Evolutionary conservation across 1,284 basidiomycete genomes (phyloP).

Genomic region (Ceratobasidium sp.): DNA sequence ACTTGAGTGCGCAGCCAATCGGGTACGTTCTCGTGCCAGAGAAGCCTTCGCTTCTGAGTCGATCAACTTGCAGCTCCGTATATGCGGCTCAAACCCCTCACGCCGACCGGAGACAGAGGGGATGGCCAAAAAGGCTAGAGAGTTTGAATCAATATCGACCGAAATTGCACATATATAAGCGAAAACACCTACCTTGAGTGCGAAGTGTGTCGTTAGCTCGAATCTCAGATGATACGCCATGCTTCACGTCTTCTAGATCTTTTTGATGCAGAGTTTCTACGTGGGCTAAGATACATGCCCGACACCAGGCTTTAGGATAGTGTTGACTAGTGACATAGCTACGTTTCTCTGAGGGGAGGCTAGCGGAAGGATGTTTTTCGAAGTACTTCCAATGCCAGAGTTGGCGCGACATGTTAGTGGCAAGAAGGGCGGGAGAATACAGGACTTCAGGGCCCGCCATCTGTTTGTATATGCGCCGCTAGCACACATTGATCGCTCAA

Average conservation of each 20-base stretch:
- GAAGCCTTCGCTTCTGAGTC: not conserved
- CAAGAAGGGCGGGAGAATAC: not conserved
- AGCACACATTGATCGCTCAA: no score
- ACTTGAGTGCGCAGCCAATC: no score
- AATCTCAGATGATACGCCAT: no score
- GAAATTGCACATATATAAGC: no score
- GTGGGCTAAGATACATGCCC: not conserved
- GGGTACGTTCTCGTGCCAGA: no score
- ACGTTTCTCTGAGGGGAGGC: no score
- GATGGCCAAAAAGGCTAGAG: not conserved
- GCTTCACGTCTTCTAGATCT: no score
- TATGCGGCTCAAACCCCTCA: slow-evolving; percentile 13
- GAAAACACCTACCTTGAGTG: no score
- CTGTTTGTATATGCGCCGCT: no score
- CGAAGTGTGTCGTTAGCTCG: no score
- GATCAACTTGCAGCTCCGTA: not conserved
- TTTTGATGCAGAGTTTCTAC: not conserved
- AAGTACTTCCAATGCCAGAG: slow-evolving; percentile 5
- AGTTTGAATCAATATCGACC: not conserved
- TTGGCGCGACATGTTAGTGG: not conserved
- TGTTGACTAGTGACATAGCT: not conserved
- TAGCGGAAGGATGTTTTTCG: not conserved
- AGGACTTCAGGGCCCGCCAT: no score
- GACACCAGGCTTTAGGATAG: slow-evolving; percentile 3
- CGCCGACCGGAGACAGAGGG: not conserved